Evolutionary conservation across 2,329 filamentous ascomycete genomes (phyloP), one percentile per base, ranked within the genome.

Genomic region (Epichloe uncinata): DNA sequence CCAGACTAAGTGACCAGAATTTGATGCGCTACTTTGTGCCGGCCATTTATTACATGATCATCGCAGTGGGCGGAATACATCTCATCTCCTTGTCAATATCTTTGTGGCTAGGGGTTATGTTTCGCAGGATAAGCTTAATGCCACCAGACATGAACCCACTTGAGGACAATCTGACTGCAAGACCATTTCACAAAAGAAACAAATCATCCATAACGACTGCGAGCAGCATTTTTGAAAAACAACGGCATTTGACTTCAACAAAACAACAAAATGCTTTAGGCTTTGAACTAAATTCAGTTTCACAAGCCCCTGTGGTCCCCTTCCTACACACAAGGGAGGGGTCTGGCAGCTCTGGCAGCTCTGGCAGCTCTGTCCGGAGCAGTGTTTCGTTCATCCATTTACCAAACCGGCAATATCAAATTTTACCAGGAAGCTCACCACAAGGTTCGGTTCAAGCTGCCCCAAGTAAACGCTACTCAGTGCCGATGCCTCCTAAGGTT

Each of bases 141-240:
- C 91, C 91, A 5, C 90, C 91, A 0, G 91, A 97, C 61, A 88
- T 95, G 85, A 97, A 97, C 63, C 91, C 91, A 2, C 74, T 97
- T 13, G 90, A 96, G 63, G 81, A 86, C 56, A 83, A 91, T 59
- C 70, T 95, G 51, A 96, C 89, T 1, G 82, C 87, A 11, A 79
- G 83, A 22, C 70, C 67, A 51, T 60, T 59, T 45, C 88, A 94
- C 68, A 90, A 89, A 72, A 80, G 85, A 61, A 90, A 86, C 64
- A 79, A 78, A 64, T 77, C 75, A 1, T 79, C 76, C 1, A 60
- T 78, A 30, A 67, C 71, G 4, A 78, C 72, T 2, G 61, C 63
- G 6, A 69, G 67, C 55, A 74, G 68, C 9, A 57, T 56, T 42
- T 57, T 64, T 3, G 70, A 72, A 9, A 78, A 85, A 53, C 85